Percentiles rank a stretch among this genome's conserved stretches.
These are phyloP conservation scores for Pleurotus ostreatus DNA, from an alignment of 768 basidiomycete species.

Conservation along the genomic window DNA sequence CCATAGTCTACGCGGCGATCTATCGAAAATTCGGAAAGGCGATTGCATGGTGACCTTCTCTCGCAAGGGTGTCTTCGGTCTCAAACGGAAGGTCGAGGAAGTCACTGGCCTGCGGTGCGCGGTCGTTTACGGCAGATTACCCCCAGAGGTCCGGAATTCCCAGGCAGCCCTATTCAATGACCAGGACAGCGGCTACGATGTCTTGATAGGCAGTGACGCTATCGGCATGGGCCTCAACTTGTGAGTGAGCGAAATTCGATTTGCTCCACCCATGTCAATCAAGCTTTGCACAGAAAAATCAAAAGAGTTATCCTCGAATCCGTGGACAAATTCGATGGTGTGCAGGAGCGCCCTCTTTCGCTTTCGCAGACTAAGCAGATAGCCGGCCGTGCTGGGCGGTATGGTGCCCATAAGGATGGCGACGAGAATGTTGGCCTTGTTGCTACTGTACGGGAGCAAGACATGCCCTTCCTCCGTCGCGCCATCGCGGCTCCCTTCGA, in stretches of 20 bases:
- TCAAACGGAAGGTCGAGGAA: conserved; percentile 72
- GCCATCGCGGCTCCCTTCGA: conserved; percentile 51
- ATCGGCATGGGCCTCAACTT: conserved; percentile 97
- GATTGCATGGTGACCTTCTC: conserved; percentile 92
- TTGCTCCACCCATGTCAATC: neutral
- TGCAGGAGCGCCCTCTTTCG: conserved; percentile 41
- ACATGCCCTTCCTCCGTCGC: conserved; percentile 55
- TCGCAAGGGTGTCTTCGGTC: conserved; percentile 65
- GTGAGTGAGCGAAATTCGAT: conserved; percentile 43
- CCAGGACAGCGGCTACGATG: conserved; percentile 75
- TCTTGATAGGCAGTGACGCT: conserved; percentile 91
- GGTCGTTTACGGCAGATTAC: conserved; percentile 88
- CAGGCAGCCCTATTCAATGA: conserved; percentile 94
- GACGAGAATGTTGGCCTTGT: conserved; percentile 56
- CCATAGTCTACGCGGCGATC: conserved; percentile 56
- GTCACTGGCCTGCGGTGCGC: conserved; percentile 78
- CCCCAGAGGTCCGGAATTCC: conserved; percentile 87
- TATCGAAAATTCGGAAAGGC: conserved; percentile 62
- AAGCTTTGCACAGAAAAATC: conserved; percentile 67
- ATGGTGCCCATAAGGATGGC: conserved; percentile 50
- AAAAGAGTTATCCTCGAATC: conserved; percentile 78
- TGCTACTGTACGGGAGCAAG: conserved; percentile 63
- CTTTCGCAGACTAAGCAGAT: conserved; percentile 89
- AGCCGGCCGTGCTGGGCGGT: conserved; percentile 90
- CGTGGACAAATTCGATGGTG: conserved; percentile 64